These are phyloP conservation scores for Coprinopsis strossmayeri DNA, from an alignment of 768 basidiomycete genomes.

Conservation along the genomic window DNA sequence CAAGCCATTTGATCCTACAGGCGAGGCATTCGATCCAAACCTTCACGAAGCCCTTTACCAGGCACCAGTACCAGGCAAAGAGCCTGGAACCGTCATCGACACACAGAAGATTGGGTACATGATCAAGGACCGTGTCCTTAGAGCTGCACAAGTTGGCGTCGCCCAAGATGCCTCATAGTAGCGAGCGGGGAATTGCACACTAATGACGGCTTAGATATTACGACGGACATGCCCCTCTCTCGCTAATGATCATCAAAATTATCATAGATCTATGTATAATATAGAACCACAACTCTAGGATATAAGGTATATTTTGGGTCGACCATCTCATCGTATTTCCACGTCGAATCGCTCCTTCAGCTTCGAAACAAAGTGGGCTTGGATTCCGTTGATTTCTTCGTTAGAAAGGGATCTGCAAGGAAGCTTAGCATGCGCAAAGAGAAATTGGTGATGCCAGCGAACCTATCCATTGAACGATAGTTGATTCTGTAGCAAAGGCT, in stretches of 20 bases:
- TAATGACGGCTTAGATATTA: constrained; percentile 11
- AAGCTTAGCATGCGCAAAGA: too few species aligned
- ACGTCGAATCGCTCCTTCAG: constrained; percentile 64
- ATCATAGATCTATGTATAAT: constrained; percentile 12
- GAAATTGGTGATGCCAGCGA: too few species aligned
- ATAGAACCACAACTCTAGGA: constrained; percentile 24
- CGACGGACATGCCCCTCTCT: constrained; percentile 1
- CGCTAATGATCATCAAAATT: constrained; percentile 1
- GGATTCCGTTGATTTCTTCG: constrained; percentile 82
- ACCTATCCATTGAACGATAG: constrained; percentile 96
- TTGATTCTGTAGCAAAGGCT: constrained; percentile 89
- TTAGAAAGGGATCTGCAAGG: constrained; percentile 88
- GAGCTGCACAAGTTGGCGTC: constrained; percentile 96
- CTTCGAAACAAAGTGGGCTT: constrained; percentile 50
- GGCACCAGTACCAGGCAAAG: constrained; percentile 83
- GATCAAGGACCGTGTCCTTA: constrained; percentile 89
- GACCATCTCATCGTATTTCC: constrained; percentile 83
- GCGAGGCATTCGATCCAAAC: constrained; percentile 94
- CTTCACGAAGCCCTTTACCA: constrained; percentile 93
- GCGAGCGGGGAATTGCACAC: constrained; percentile 6
- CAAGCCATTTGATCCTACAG: constrained; percentile 86
- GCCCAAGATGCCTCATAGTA: constrained; percentile 58
- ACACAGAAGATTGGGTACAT: constrained; percentile 88
- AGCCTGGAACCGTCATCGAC: constrained; percentile 85
- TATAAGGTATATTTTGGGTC: constrained; percentile 27